Percentiles rank a stretch among this genome's conserved stretches.
phyloP scores from a whole-genome alignment of 176 grass and related monocot genomes.

The Otatea glauca region DNA sequence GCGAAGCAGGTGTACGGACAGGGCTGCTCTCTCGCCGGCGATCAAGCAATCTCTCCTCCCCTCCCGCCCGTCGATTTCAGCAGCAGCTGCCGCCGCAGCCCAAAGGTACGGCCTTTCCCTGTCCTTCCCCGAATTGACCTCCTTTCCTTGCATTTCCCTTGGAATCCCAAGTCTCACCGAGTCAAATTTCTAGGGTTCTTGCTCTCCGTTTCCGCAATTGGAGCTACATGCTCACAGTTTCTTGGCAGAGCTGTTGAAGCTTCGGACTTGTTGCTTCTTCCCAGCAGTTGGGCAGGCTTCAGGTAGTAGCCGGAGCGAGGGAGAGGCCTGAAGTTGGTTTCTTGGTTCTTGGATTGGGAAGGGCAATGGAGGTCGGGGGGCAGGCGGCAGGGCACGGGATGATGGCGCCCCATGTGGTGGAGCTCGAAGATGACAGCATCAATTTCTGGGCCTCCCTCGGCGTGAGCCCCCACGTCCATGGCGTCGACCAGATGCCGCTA shows the following conservation, averaged over 20 bases:
- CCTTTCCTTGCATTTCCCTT: not conserved
- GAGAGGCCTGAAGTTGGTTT: constrained; percentile 12
- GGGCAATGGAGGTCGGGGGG: constrained; percentile 48
- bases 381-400: constrained; percentile 41
- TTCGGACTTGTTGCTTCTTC: not conserved
- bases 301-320: not conserved
- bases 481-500: constrained; percentile 67
- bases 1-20: not conserved
- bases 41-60: not conserved
- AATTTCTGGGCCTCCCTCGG: constrained; percentile 94
- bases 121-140: not conserved
- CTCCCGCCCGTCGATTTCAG: not conserved
- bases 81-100: not conserved
- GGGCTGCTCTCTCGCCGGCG: not conserved
- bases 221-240: not conserved
- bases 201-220: constrained; percentile 11
- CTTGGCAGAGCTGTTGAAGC: not conserved
- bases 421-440: constrained; percentile 96
- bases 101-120: not conserved
- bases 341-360: constrained; percentile 18
- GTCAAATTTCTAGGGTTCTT: constrained; percentile 40
- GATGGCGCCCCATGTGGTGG: constrained; percentile 73
- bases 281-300: not conserved
- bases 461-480: constrained; percentile 72
- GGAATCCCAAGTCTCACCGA: constrained; percentile 17